Conservation (phyloP, 768 basidiomycete genomes). For the Russula brevipes region DNA sequence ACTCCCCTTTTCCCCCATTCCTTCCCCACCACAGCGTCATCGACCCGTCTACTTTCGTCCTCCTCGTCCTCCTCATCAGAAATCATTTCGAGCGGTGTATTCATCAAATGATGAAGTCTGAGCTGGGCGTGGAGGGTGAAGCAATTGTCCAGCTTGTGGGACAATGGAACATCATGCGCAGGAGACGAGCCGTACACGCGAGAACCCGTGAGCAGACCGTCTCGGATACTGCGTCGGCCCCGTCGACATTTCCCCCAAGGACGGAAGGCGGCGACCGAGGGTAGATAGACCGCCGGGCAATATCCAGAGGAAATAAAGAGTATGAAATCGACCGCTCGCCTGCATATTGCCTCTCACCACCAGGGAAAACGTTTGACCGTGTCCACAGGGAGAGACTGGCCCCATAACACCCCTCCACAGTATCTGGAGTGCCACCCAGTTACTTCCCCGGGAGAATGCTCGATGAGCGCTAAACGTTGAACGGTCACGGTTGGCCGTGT, state of each 20-base stretch:
- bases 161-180: constrained; percentile 1
- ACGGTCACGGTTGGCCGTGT: no score
- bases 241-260: neutral
- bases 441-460: no score
- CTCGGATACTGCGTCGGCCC: neutral
- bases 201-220: neutral
- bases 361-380: neutral
- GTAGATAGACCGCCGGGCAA: neutral
- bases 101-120: neutral
- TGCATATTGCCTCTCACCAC: neutral
- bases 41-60: neutral
- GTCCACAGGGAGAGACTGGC: neutral
- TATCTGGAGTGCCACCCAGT: no score
- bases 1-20: neutral
- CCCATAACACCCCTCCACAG: no score
- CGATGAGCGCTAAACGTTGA: no score
- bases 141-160: neutral
- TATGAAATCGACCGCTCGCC: neutral
- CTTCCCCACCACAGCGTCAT: neutral
- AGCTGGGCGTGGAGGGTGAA: neutral
- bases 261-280: neutral
- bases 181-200: neutral
- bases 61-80: neutral
- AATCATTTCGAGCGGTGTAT: neutral
- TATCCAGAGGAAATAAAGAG: neutral